phyloP scores from a whole-genome alignment of 257 asterid genomes.

The Solanum chaucha region DNA sequence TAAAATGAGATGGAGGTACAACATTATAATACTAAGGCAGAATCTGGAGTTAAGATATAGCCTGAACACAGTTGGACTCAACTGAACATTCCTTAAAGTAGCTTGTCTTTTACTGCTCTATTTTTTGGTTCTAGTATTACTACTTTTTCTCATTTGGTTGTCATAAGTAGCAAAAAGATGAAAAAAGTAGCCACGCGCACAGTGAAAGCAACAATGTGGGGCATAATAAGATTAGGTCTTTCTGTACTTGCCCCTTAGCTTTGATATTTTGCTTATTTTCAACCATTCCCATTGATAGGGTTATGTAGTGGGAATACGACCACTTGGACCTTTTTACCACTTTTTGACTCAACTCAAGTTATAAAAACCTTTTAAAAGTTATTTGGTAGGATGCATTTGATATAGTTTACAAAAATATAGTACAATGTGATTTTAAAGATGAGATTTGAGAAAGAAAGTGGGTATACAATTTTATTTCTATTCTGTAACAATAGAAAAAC shows the following conservation, averaged over 20 bases:
- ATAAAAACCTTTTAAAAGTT: neutral
- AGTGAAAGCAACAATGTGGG: neutral
- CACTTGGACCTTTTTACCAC: neutral
- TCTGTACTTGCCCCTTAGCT: neutral
- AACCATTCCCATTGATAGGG: neutral
- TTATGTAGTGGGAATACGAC: neutral
- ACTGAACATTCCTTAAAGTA: neutral
- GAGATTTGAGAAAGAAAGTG: neutral
- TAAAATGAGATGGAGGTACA: too few species aligned
- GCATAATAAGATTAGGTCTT: neutral
- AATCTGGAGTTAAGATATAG: neutral
- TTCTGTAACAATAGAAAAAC: fast-evolving
- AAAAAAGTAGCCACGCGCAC: neutral
- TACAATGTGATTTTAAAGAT: too few species aligned
- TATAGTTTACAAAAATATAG: neutral
- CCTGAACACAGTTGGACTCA: neutral
- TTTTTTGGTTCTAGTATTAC: neutral
- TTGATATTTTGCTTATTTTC: neutral
- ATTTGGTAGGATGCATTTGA: neutral
- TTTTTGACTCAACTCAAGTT: neutral
- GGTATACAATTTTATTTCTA: too few species aligned
- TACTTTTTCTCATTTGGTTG: neutral
- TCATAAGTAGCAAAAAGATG: neutral
- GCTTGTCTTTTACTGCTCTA: neutral
- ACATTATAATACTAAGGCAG: neutral